Evolutionary conservation across 495 filamentous ascomycete species (phyloP).

Genomic region (Parachaetomium inaequale): DNA sequence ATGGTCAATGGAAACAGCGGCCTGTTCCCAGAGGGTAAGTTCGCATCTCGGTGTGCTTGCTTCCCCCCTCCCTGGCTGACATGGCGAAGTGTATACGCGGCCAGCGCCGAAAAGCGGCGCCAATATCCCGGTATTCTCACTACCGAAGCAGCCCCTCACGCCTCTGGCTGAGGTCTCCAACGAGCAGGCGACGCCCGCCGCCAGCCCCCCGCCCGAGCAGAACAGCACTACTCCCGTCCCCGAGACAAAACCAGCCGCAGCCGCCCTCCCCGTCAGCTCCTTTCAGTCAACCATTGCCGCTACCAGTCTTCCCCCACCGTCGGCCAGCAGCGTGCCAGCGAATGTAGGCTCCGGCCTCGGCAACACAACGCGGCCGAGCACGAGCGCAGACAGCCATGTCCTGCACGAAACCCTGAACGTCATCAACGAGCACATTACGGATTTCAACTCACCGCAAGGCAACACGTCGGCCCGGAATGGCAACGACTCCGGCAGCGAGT

Average conservation of each 20-base stretch:
- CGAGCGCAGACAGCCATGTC: slow-evolving; percentile 67
- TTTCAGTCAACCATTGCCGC: slow-evolving; percentile 28
- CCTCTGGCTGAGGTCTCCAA: slow-evolving; percentile 31
- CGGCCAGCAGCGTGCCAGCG: slow-evolving; percentile 23
- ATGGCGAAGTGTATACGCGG: slow-evolving; percentile 50
- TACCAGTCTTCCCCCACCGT: slow-evolving; percentile 19
- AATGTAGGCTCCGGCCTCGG: slow-evolving; percentile 17
- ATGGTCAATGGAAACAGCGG: slow-evolving; percentile 68
- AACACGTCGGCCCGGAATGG: slow-evolving; percentile 48
- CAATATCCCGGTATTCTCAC: slow-evolving; percentile 22
- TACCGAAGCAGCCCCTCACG: slow-evolving; percentile 31
- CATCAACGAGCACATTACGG: slow-evolving; percentile 96
- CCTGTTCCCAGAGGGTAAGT: slow-evolving; percentile 84
- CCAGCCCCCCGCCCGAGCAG: slow-evolving; percentile 39
- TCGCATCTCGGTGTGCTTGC: background rate
- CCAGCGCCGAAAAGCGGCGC: slow-evolving; percentile 42
- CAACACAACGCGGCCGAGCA: slow-evolving; percentile 32
- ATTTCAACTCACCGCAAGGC: slow-evolving; percentile 70
- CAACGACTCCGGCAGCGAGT: slow-evolving; percentile 87
- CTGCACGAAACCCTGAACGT: slow-evolving; percentile 96
- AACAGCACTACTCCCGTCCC: slow-evolving; percentile 40
- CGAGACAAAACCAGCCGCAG: slow-evolving; percentile 30
- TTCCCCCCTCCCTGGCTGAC: slow-evolving; percentile 16
- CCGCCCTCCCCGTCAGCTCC: slow-evolving; percentile 41
- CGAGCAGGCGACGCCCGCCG: slow-evolving; percentile 24